Evolutionary conservation across 257 asterid genomes (phyloP).

Genomic region (Orobanche coerulescens): DNA sequence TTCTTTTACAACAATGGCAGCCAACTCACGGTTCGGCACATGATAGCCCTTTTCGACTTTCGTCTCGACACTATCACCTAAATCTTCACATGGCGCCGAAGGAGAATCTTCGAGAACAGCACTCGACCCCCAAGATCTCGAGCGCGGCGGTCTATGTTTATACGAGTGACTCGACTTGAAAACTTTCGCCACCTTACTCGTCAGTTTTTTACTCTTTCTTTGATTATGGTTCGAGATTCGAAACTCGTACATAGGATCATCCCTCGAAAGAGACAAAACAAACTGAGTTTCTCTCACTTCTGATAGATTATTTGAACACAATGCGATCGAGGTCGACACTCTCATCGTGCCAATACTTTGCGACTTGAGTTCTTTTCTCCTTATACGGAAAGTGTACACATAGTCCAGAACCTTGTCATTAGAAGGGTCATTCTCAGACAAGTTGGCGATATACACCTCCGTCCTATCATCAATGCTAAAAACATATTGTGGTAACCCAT

Average conservation of each 20-base stretch:
- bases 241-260: constrained; percentile 26
- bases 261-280: constrained; percentile 41
- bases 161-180: constrained; percentile 38
- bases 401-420: constrained; percentile 48
- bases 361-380: constrained; percentile 28
- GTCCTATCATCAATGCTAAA: constrained; percentile 65
- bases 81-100: constrained; percentile 38
- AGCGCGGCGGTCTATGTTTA: constrained; percentile 32
- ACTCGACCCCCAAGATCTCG: constrained; percentile 36
- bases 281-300: constrained; percentile 58
- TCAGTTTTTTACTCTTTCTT: constrained; percentile 39
- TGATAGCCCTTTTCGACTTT: constrained; percentile 16
- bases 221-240: constrained; percentile 29
- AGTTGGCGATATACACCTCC: constrained; percentile 53
- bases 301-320: constrained; percentile 23
- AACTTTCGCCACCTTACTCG: constrained; percentile 46
- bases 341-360: constrained; percentile 60
- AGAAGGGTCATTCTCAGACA: constrained; percentile 35
- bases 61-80: constrained; percentile 15
- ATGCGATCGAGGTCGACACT: constrained; percentile 57
- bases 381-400: constrained; percentile 57
- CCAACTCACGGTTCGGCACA: constrained; percentile 61
- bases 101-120: constrained; percentile 39
- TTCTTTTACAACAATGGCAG: constrained; percentile 61
- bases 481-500: constrained; percentile 53